Conservation (phyloP, 495 filamentous ascomycete species). For the Penicillium subrubescens region DNA sequence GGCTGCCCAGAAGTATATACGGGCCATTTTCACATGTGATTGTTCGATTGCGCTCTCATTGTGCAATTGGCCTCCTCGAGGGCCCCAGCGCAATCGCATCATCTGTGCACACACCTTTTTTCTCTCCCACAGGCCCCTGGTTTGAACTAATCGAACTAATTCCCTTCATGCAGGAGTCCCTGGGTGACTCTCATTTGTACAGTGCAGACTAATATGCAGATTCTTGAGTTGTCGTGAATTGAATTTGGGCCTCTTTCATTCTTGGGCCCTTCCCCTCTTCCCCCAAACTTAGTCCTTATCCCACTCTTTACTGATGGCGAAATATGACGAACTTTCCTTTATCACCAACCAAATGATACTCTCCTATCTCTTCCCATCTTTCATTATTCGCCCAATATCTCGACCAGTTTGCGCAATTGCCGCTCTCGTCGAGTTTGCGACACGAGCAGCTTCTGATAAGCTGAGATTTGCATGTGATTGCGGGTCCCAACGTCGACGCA, state of each 20-base stretch:
- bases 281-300: not conserved
- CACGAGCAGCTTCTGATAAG: constrained; percentile 20
- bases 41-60: constrained; percentile 28
- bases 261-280: not conserved
- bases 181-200: not conserved
- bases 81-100: constrained; percentile 30
- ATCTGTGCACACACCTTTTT: constrained; percentile 17
- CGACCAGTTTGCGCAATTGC: constrained; percentile 4
- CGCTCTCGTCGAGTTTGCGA: not conserved
- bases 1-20: constrained; percentile 19
- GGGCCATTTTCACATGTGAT: constrained; percentile 35
- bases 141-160: not conserved
- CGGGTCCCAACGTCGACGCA: constrained; percentile 35
- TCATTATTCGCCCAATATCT: not conserved
- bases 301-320: not conserved
- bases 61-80: constrained; percentile 24
- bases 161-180: not conserved
- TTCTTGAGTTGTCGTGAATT: not conserved
- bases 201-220: not conserved
- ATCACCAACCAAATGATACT: not conserved
- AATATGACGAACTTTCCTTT: not conserved
- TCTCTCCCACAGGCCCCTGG: not conserved
- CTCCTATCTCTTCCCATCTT: not conserved
- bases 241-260: not conserved
- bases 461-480: constrained; percentile 41